Evolutionary conservation across 768 basidiomycete genomes (phyloP).

Genomic region (Tylopilus cervinicoccineus): DNA sequence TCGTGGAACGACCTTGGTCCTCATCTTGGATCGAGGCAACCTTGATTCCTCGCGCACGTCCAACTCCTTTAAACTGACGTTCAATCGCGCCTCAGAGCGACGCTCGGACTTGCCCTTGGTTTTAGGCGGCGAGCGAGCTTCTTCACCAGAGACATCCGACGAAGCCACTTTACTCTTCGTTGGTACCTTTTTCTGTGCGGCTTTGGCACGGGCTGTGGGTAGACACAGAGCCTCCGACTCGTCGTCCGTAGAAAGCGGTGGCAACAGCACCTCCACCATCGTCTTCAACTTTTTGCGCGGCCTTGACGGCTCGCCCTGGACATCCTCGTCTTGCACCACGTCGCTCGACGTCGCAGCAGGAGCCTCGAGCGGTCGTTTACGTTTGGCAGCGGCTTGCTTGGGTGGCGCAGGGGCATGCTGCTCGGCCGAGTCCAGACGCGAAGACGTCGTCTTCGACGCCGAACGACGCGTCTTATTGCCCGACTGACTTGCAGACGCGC

Average conservation of each 20-base stretch:
- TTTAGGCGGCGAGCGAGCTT: constrained; percentile 1
- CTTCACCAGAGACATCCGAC: constrained; percentile 4
- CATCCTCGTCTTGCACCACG: not conserved
- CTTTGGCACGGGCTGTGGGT: not conserved
- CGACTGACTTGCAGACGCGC: constrained; percentile 16
- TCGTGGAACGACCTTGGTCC: not conserved
- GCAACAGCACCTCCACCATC: constrained; percentile 6
- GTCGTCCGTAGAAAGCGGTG: constrained; percentile 11
- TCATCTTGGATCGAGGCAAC: not conserved
- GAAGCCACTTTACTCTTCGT: not conserved
- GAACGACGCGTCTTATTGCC: constrained; percentile 16
- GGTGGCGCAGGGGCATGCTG: not conserved
- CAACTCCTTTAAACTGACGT: not conserved
- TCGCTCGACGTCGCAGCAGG: not conserved
- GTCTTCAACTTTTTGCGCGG: constrained; percentile 22
- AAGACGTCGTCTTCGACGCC: constrained; percentile 5
- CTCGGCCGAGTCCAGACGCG: constrained; percentile 7
- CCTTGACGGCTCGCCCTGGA: not conserved
- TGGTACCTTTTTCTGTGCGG: not conserved
- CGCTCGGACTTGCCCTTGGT: not conserved
- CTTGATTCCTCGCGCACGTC: not conserved
- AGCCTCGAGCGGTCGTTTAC: constrained; percentile 6
- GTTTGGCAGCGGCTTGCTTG: constrained; percentile 5
- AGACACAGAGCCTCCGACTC: not conserved
- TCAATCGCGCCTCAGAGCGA: not conserved